Base-by-base conservation (phyloP, 2,329 filamentous ascomycete genomes). In the Talaromyces sp. region DNA sequence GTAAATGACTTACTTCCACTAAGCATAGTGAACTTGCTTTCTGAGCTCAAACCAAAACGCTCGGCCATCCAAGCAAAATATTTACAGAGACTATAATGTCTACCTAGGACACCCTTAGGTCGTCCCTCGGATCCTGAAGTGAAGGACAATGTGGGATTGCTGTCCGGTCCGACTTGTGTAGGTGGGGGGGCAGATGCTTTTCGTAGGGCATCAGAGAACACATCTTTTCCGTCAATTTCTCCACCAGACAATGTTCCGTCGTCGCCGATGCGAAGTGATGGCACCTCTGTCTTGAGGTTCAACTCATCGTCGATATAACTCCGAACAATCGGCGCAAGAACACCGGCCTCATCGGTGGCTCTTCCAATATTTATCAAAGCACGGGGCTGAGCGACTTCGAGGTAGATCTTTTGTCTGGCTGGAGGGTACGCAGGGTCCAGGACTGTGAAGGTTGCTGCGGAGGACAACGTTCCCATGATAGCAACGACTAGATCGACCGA, bases 41-140 rank as follows among this genome's bases (percentile, higher is more conserved):
- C 84, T 9, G 88, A 83, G 0, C 87, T 89, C 57, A 96, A 83
- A 58, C 87, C 83, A 76, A 98, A 98, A 2, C 83, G 87, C 78
- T 95, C 81, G 0, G 92, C 87, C 94, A 98, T 98, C 93, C 93
- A 98, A 22, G 89, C 87, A 74, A 94, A 96, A 80, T 97, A 98
- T 71, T 90, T 89, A 1, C 92, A 86, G 67, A 98, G 81, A 60
- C 87, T 90, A 80, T 90, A 98, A 78, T 98, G 94, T 14, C 94
- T 86, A 0, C 94, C 93, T 64, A 88, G 85, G 13, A 98, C 94
- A 70, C 92, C 92, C 82, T 96, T 97, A 39, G 92, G 93, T 69
- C 86, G 83, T 54, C 91, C 92, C 79, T 96, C 91, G 0, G 79
- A 80, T 13, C 93, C 92, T 7, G 84, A 87, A 1, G 90, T 93